A percentile compares a stretch with the other conserved stretches of the same genome.
Conservation (phyloP, 345 rosid species). For the Sonneratia caseolaris region DNA sequence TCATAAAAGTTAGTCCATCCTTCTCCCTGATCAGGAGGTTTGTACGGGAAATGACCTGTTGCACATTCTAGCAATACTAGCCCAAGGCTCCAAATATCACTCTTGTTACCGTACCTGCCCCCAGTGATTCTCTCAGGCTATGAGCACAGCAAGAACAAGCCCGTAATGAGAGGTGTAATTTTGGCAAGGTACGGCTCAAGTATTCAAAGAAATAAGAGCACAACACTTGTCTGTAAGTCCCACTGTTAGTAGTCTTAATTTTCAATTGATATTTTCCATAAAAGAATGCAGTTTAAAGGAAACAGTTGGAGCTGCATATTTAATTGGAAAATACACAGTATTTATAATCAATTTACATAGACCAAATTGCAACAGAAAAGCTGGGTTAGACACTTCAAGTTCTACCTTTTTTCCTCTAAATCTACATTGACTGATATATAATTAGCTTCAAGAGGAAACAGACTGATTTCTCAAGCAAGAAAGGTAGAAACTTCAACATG, state of each 20-base stretch:
- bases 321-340: background rate
- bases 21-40: constrained; percentile 52
- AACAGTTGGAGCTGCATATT: background rate
- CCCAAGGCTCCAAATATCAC: constrained; percentile 99
- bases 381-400: no score
- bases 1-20: constrained; percentile 72
- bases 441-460: no score
- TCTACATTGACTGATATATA: no score
- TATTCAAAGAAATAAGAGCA: background rate
- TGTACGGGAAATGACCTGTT: constrained; percentile 70
- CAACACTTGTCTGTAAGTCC: background rate
- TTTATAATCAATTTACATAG: background rate
- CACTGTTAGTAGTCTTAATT: background rate
- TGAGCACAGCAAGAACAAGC: constrained; percentile 1
- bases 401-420: no score
- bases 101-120: constrained; percentile 43
- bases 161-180: background rate
- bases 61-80: constrained; percentile 82
- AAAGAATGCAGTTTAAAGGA: background rate
- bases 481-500: no score
- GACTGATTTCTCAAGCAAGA: no score
- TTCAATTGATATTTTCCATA: background rate
- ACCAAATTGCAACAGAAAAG: background rate
- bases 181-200: background rate
- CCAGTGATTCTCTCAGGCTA: constrained; percentile 94